phyloP scores from a whole-genome alignment of 306 rosid species.

The Herpetospermum pedunculosum region DNA sequence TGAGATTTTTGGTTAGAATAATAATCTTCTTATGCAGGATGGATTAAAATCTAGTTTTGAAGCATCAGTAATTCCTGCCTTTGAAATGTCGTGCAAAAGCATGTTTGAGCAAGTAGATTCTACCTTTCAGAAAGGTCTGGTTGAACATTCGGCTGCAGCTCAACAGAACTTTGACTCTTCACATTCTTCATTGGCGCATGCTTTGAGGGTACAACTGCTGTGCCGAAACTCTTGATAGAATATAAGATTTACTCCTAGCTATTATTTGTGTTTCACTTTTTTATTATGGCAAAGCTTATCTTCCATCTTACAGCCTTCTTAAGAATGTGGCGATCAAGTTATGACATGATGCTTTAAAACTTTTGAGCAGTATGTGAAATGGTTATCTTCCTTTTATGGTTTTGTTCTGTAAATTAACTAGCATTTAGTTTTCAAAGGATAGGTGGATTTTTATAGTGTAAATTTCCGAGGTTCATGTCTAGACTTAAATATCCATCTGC shows the following conservation, averaged over 20 bases:
- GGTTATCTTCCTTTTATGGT: not conserved
- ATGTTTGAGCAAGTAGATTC: constrained; percentile 96
- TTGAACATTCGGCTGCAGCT: constrained; percentile 61
- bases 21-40: constrained; percentile 37
- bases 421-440: not conserved
- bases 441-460: not conserved
- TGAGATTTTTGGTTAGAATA: constrained; percentile 2
- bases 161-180: constrained; percentile 78
- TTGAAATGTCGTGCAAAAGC: constrained; percentile 84
- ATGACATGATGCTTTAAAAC: not conserved
- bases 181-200: constrained; percentile 66
- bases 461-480: not conserved
- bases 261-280: not conserved
- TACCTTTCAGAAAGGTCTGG: constrained; percentile 92
- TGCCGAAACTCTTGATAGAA: not conserved
- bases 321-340: not conserved
- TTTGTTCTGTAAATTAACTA: not conserved
- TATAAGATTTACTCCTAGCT: not conserved
- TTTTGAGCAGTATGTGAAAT: not conserved
- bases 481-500: not conserved
- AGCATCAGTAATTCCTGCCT: constrained; percentile 67
- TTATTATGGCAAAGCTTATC: not conserved
- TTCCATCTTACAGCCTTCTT: not conserved
- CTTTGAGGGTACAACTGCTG: constrained; percentile 53
- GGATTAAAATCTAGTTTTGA: constrained; percentile 73